Conservation (phyloP, 2,329 filamentous ascomycete genomes). For the Gremmenia infestans region DNA sequence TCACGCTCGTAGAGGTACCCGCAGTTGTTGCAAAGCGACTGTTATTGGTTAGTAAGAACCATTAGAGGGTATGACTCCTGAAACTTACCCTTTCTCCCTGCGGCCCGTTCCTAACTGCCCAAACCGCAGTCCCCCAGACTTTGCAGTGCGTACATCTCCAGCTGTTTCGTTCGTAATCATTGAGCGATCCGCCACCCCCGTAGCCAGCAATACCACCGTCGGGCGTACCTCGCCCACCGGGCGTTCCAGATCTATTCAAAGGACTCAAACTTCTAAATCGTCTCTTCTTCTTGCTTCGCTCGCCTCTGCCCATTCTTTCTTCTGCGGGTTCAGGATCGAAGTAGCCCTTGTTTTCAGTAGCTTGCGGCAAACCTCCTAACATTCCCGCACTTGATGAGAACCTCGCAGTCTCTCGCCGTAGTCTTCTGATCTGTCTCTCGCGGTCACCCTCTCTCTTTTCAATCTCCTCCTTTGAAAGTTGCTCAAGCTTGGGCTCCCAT, state of each 20-base stretch:
- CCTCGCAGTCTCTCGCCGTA: constrained; percentile 84
- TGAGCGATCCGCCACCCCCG: constrained; percentile 54
- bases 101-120: constrained; percentile 92
- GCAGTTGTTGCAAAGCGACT: constrained; percentile 88
- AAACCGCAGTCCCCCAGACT: constrained; percentile 85
- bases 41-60: constrained; percentile 20
- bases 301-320: constrained; percentile 85
- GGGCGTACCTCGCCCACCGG: constrained; percentile 71
- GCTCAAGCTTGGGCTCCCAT: constrained; percentile 79
- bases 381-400: constrained; percentile 86
- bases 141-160: constrained; percentile 89
- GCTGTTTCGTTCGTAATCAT: constrained; percentile 70
- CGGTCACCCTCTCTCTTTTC: constrained; percentile 94
- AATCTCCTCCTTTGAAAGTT: constrained; percentile 89
- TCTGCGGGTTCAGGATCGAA: constrained; percentile 52
- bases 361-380: constrained; percentile 65
- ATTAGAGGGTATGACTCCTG: background rate
- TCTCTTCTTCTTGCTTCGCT: constrained; percentile 92
- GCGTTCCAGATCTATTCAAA: constrained; percentile 60
- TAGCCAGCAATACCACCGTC: constrained; percentile 70
- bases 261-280: constrained; percentile 87
- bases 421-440: constrained; percentile 80
- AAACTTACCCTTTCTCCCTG: constrained; percentile 70
- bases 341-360: constrained; percentile 38
- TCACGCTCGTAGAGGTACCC: constrained; percentile 85